Evolutionary conservation across 164 flowering plant genomes (phyloP), one percentile per base, ranked within the genome.

Genomic region (Berberis vulgaris): DNA sequence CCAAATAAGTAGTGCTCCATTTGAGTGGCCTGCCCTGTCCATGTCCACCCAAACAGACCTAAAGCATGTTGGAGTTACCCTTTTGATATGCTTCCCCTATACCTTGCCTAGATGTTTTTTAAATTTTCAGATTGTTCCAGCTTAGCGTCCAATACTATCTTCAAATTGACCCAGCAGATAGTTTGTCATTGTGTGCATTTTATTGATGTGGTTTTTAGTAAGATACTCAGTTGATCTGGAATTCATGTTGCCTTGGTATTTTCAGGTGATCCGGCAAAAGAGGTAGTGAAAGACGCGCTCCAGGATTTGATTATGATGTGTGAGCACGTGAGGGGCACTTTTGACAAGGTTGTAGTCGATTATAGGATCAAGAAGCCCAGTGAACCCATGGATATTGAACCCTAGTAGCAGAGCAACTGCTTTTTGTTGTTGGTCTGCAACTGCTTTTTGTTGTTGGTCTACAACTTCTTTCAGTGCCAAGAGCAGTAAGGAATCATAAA

Each of bases 251-350:
- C 54, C n/a, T 52, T 4, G 13, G 8, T 52, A 26, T 26, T 72
- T 63, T 59, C 77, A 91, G 99, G 96, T 69, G 93, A 81, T 71
- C 86, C 87, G 53, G 97, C 97, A 3, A 78, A 73, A 42, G 91
- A 87, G 67, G 96, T 91, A 26, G 73, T 91, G 71, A 91, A 85
- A 75, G 99, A 89, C 76, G 78, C 89, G 11, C 85, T 96, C 68
- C 91, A 84, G 65, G 83, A 86, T 73, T 73, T 89, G 62, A 88
- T 81, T 83, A 59, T 65, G 41, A 74, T 84, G 69, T 86, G 89
- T 79, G 80, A 77, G 72, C 92, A 88, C 64, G 91, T 87, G 52
- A 81, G 95, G 68, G 68, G 73, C 74, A 84, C 89, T 26, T 84
- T 88, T 58, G 90, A 83, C 63, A 79, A 80, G 65, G 86, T 86